These are phyloP conservation scores for Mortierella sp. DNA, from an alignment of 371 early-diverging fungal genomes.

Conservation along the genomic window DNA sequence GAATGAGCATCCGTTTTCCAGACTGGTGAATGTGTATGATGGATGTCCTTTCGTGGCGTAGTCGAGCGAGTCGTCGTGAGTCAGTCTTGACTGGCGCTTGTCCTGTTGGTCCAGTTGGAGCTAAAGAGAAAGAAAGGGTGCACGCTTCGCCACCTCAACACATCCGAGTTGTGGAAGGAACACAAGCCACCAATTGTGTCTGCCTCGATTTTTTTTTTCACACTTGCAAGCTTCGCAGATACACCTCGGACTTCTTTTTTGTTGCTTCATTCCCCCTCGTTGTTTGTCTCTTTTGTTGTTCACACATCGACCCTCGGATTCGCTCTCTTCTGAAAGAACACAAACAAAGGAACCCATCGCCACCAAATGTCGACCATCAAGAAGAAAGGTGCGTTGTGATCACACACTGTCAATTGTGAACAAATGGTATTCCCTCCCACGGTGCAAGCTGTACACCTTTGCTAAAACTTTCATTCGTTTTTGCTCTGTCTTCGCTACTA, in stretches of 20 bases:
- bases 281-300: neutral
- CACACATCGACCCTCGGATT: neutral
- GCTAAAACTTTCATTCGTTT: neutral
- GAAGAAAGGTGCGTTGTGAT: slow-evolving; percentile 39
- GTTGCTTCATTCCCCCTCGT: neutral
- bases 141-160: slow-evolving; percentile 1
- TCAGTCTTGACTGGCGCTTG: slow-evolving; percentile 22
- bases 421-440: neutral
- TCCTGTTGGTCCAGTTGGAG: neutral
- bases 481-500: slow-evolving; percentile 5
- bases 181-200: slow-evolving; percentile 19
- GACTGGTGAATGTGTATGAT: neutral
- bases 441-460: neutral
- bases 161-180: neutral
- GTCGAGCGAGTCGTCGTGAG: slow-evolving; percentile 22
- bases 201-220: slow-evolving; percentile 1
- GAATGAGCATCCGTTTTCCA: neutral
- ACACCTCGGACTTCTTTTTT: neutral
- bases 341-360: neutral
- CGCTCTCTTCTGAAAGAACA: neutral
- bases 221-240: too few relatives aligned
- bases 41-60: slow-evolving; percentile 11
- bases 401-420: neutral
- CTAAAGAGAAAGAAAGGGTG: neutral
- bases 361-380: slow-evolving; percentile 45